Conservation (phyloP, 2,329 filamentous ascomycete species). For the Botrytis hyacinthi region DNA sequence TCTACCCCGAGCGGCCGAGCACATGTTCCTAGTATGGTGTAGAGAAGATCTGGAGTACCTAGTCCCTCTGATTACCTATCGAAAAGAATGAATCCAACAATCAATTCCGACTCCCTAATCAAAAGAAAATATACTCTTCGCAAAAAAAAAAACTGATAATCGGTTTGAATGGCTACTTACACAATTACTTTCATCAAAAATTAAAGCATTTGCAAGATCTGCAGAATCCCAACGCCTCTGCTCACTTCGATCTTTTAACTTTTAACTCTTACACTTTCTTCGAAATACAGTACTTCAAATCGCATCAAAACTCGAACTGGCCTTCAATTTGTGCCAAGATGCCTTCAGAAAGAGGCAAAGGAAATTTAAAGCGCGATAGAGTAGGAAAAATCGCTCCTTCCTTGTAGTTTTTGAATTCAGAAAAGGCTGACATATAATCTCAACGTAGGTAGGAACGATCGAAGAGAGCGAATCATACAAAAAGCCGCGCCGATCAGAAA, state of each 20-base stretch:
- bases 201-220: not conserved
- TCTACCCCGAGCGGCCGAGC: not conserved
- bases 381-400: slow-evolving; percentile 2
- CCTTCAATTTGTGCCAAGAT: not conserved
- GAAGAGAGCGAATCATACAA: slow-evolving; percentile 51
- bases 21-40: not conserved
- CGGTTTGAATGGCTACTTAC: not conserved
- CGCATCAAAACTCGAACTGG: not conserved
- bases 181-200: not conserved
- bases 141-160: not conserved
- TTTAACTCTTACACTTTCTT: not conserved
- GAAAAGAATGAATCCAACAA: not conserved
- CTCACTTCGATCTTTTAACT: not conserved
- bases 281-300: not conserved
- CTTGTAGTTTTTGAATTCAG: not conserved
- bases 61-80: not conserved
- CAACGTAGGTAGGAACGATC: slow-evolving; percentile 27
- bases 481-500: slow-evolving; percentile 78
- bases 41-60: not conserved
- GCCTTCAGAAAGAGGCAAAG: not conserved
- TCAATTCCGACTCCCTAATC: not conserved
- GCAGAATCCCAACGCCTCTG: not conserved
- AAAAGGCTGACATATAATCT: slow-evolving; percentile 28
- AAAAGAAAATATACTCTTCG: slow-evolving; percentile 10
- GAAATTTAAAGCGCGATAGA: slow-evolving; percentile 17